Conservation (phyloP, 371 early-diverging fungal species). For the Agmasoma carcini region DNA sequence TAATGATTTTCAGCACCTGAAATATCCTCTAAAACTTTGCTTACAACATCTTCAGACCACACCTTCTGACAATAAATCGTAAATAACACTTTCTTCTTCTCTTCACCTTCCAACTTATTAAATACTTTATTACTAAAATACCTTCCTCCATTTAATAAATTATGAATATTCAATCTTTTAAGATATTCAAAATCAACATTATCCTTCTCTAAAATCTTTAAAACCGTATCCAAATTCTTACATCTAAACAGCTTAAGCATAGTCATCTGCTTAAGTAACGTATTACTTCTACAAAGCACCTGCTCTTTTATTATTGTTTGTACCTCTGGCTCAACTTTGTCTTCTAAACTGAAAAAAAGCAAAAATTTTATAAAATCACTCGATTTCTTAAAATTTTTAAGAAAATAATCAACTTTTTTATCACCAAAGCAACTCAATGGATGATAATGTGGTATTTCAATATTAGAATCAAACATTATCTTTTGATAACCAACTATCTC, state of each 20-base stretch:
- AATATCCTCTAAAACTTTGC: no score
- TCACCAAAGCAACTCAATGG: constrained; percentile 17
- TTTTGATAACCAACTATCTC: constrained; percentile 40
- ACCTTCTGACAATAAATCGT: no score
- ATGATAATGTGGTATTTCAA: background rate
- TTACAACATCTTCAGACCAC: no score
- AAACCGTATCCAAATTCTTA: constrained; percentile 36
- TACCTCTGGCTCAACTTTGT: constrained; percentile 10
- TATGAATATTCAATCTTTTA: constrained; percentile 25
- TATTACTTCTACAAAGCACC: constrained; percentile 12
- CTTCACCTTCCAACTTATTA: no score
- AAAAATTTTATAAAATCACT: constrained; percentile 39
- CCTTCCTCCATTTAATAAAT: constrained; percentile 33
- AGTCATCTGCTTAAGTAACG: constrained; percentile 31
- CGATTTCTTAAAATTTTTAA: constrained; percentile 19
- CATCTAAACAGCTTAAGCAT: constrained; percentile 24
- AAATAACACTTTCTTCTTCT: no score
- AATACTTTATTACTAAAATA: no score
- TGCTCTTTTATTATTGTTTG: constrained; percentile 36
- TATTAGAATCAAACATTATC: background rate
- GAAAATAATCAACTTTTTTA: constrained; percentile 18
- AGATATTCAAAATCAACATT: constrained; percentile 34
- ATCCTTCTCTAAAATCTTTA: constrained; percentile 24
- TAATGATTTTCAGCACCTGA: no score
- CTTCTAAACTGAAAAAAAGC: constrained; percentile 32